Base-by-base conservation (phyloP, 164 flowering plant genomes). In the Magnolia officinalis region DNA sequence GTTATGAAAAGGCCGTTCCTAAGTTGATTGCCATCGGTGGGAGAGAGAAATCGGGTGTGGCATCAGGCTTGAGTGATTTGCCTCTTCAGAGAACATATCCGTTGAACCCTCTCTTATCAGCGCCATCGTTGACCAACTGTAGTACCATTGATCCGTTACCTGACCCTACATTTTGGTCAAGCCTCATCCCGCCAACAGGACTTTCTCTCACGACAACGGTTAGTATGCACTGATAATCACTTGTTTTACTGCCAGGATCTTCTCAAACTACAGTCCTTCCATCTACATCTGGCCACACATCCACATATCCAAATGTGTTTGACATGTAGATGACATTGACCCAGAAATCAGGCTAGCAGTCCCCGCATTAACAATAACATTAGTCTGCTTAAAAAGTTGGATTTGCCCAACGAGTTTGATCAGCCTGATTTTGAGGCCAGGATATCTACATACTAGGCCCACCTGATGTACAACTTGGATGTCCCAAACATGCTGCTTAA, bases 81-180 rank as follows among this genome's bases (percentile, higher is more conserved):
- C 77, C 89, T 78, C 86, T 87, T 83, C 92, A 88, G 71, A 87
- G 87, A 78, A 84, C 78, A 74, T 90, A 80, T 80, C 90, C 94
- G 0, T 80, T 88, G 81, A 65, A 85, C 72, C 86, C 92, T 78
- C 82, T 89, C 75, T 75, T 92, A 72, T 84, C 98, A 51, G 90
- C 93, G 2, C 93, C 93, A 50, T 87, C 90, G 73, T 59, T 88
- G 74, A 86, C 92, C 58, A 88, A 76, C 82, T 90, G 89, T 86
- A 91, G 73, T 71, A n/a, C 85, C 50, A 78, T 92, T 26, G 94
- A 95, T 78, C 92, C 95, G 6, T 78, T 91, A 59, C 77, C 84
- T 4, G 97, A 95, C 67, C 92, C 94, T 67, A 78, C 85, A 73
- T 87, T 90, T 37, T 95, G 98, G 98, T 78, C 89, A 18, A 83